phyloP scores from a whole-genome alignment of 2,329 filamentous ascomycete species.

The Microascus cirrosus region DNA sequence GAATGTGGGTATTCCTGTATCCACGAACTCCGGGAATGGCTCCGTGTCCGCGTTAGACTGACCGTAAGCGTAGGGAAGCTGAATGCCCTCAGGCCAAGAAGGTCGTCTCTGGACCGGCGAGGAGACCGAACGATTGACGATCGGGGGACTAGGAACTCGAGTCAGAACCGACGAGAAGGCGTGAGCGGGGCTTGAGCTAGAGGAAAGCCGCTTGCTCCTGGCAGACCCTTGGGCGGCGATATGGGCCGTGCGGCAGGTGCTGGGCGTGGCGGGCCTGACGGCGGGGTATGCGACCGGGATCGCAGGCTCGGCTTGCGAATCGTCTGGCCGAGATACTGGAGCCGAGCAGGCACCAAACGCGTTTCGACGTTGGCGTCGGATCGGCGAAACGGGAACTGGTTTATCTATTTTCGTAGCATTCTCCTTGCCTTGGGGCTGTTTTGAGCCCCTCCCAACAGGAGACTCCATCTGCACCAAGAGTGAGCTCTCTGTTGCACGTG shows the following conservation, averaged over 20 bases:
- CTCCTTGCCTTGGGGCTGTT: neutral
- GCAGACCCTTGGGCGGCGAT: slow-evolving; percentile 9
- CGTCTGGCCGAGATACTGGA: neutral
- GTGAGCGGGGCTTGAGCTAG: neutral
- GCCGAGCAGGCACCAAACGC: slow-evolving; percentile 8
- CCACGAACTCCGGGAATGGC: slow-evolving; percentile 1
- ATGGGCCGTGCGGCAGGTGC: slow-evolving; percentile 8
- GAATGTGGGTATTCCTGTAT: neutral
- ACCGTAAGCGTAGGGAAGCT: slow-evolving; percentile 1
- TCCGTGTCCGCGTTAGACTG: neutral
- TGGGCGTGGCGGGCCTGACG: slow-evolving; percentile 7
- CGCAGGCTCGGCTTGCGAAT: slow-evolving; percentile 4
- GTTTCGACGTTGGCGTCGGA: slow-evolving; percentile 8
- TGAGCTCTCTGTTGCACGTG: slow-evolving; percentile 1
- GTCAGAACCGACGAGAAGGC: neutral
- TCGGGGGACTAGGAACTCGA: neutral
- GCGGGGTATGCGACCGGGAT: slow-evolving; percentile 7
- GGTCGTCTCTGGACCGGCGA: neutral
- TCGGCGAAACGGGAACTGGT: neutral
- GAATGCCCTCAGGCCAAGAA: neutral
- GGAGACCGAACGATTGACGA: neutral
- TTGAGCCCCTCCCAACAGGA: neutral
- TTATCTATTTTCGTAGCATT: neutral
- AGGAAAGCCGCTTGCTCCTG: neutral
- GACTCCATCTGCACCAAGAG: neutral